Evolutionary conservation across 163 green algal species (phyloP), one percentile per base, ranked within the genome.

Genomic region (Volvox carteri): DNA sequence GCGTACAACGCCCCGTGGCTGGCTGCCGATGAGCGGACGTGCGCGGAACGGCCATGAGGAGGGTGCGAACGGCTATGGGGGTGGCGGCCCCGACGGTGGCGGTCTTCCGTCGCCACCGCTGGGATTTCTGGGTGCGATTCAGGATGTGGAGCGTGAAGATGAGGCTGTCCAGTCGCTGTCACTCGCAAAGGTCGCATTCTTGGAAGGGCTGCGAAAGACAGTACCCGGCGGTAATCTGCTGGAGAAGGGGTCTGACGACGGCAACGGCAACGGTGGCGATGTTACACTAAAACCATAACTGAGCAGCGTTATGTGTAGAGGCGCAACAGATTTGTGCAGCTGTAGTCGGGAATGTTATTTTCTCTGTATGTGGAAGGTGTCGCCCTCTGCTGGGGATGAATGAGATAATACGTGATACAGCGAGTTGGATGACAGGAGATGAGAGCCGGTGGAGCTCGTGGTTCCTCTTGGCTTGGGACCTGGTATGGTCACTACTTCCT

Each of bases 91-190:
- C n/a, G n/a, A n/a, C 39, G 70, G 70, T 39, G 70, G 70, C 37
- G 39, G 39, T 37, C 25, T 21, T 41, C 16, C 16, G 8, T 21
- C 7, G 70, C 70, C 70, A 39, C 70, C 12, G 37, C 37, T 4
- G 19, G 8, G n/a, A 8, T 19, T 23, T 5, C 70, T 78, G 70
- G 70, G 37, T 30, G 70, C 70, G 70, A 78, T 78, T 33, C 37
- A 52, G 70, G 70, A 78, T 21, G 70, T 58, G 70, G 70, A 52
- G 70, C 70, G 19, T 9, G 70, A 78, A 23, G 39, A 35, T 37
- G 70, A 78, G 41, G 33, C 65, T 12, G 70, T 77, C 18, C 67
- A 50, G 67, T 30, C 67, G 16, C 37, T 77, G 67, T 77, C 67
- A 4, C 70, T 56, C 39, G 16, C 70, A 21, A 54, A 56, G 70